These are phyloP conservation scores for Gossypium ekmanianum DNA, from an alignment of 345 rosid species.

Conservation along the genomic window DNA sequence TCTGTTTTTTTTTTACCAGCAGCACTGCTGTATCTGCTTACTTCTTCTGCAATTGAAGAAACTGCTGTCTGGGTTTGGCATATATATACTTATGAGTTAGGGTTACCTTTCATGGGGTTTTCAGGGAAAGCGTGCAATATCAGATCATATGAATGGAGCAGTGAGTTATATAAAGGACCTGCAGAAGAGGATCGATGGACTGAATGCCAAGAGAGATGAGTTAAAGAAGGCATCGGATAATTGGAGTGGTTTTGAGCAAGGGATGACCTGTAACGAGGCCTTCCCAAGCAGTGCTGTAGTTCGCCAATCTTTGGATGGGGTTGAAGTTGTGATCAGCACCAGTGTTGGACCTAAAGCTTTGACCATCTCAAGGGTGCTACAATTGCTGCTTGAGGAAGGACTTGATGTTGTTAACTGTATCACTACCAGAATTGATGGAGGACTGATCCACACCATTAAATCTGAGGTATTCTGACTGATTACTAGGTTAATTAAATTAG, in stretches of 20 bases:
- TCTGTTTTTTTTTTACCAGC: background rate
- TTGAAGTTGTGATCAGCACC: conserved; percentile 38
- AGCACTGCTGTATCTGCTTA: background rate
- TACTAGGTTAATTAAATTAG: background rate
- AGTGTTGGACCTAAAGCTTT: conserved; percentile 29
- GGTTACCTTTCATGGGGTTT: conserved; percentile 9
- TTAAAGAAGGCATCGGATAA: conserved; percentile 21
- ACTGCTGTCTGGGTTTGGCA: conserved; percentile 3
- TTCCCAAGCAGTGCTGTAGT: conserved; percentile 28
- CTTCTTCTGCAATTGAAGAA: background rate
- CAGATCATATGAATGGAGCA: conserved; percentile 45
- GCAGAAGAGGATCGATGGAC: conserved; percentile 24
- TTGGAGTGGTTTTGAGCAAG: conserved; percentile 9
- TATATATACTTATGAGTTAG: conserved; percentile 4
- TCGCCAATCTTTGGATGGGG: conserved; percentile 36
- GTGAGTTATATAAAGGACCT: conserved; percentile 35
- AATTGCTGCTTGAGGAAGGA: conserved; percentile 37
- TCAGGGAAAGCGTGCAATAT: conserved; percentile 45
- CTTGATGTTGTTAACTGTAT: conserved; percentile 34
- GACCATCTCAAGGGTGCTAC: conserved; percentile 36
- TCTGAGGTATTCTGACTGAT: conserved; percentile 33
- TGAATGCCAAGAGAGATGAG: conserved; percentile 28
- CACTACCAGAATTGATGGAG: conserved; percentile 37
- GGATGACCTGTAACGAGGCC: conserved; percentile 7
- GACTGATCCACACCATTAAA: conserved; percentile 41